Percentiles rank a stretch among this genome's conserved stretches.
These are phyloP conservation scores for Termitomyces bulborhizus DNA, from an alignment of 768 basidiomycete genomes.

Conservation along the genomic window DNA sequence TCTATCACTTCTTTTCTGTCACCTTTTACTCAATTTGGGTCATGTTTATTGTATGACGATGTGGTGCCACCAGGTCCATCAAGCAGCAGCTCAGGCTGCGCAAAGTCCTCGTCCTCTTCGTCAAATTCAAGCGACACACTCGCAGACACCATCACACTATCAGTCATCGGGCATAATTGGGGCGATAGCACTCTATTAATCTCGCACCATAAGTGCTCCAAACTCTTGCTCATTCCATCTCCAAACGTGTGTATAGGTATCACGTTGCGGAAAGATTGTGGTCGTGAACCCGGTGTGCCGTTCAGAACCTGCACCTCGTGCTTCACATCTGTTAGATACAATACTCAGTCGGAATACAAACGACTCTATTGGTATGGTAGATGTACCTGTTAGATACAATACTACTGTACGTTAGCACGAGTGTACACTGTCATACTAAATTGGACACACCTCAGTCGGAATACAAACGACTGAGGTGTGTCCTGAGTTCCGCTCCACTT, in stretches of 20 bases:
- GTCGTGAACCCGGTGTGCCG: constrained; percentile 37
- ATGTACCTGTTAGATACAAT: too few species aligned
- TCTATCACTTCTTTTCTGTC: constrained; percentile 91
- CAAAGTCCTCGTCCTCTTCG: constrained; percentile 64
- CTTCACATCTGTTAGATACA: constrained; percentile 67
- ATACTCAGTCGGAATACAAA: constrained; percentile 57
- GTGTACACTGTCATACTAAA: too few species aligned
- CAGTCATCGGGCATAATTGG: constrained; percentile 4
- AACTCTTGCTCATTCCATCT: constrained; percentile 53
- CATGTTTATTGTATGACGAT: constrained; percentile 61
- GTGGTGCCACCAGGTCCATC: not conserved
- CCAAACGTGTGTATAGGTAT: constrained; percentile 55
- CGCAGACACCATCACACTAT: constrained; percentile 19
- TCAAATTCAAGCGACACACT: constrained; percentile 54
- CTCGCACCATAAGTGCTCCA: constrained; percentile 54
- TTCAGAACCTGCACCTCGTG: constrained; percentile 76
- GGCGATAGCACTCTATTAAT: constrained; percentile 48
- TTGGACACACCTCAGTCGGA: too few species aligned
- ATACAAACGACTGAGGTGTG: too few species aligned
- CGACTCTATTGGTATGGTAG: too few species aligned
- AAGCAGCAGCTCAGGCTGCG: constrained; percentile 4
- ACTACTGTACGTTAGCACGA: too few species aligned
- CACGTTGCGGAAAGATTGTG: constrained; percentile 36
- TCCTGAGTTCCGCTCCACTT: too few species aligned
- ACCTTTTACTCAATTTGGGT: constrained; percentile 93